Evolutionary conservation across 768 basidiomycete genomes (phyloP), one percentile per base, ranked within the genome.

Genomic region (Rhodotorula kratochvilovae): DNA sequence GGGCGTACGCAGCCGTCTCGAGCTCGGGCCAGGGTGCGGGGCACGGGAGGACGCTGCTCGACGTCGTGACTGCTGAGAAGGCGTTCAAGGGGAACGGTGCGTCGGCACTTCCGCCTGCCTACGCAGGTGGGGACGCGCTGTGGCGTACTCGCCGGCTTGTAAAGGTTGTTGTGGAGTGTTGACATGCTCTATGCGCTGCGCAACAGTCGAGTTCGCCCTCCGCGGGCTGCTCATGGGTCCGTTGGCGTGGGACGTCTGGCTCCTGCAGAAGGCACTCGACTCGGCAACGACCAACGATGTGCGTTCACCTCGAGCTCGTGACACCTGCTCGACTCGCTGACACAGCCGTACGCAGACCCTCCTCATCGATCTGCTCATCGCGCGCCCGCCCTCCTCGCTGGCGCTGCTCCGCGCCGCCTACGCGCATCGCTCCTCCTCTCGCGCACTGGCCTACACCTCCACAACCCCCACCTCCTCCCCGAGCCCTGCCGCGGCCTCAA

Each of bases 351-450:
- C 25, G 48, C 63, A 74, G 73, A 50, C 27, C 19, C 73, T 71
- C 42, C 63, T 74, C 16, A 56, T 71, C 43, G 70, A 71, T 23
- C 67, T 74, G 21, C 64, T 74, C 59, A 50, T 74, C 56, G 56
- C 50, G 5, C 69, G 70, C 13, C 23, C 63, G 0, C 73, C 73
- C 0, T 68, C 73, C 12, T 29, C 63, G 7, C 70, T 74, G 60
- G 61, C 67, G 1, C 56, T 71, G 36, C 70, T 74, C 33, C 69
- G 70, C 21, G 54, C 67, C 27, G 73, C 73, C 36, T 74, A 66
- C 63, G 48, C 70, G 5, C 66, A 57, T 35, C 55, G 48, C 39
- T 4, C 45, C 29, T 53, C 48, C 21, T 45, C 61, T 3, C 53
- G 56, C 19, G 16, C 66, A 1, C 12, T 31, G 19, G 27, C 70